phyloP scores from a whole-genome alignment of 164 flowering plant species.

The Taxillus chinensis region DNA sequence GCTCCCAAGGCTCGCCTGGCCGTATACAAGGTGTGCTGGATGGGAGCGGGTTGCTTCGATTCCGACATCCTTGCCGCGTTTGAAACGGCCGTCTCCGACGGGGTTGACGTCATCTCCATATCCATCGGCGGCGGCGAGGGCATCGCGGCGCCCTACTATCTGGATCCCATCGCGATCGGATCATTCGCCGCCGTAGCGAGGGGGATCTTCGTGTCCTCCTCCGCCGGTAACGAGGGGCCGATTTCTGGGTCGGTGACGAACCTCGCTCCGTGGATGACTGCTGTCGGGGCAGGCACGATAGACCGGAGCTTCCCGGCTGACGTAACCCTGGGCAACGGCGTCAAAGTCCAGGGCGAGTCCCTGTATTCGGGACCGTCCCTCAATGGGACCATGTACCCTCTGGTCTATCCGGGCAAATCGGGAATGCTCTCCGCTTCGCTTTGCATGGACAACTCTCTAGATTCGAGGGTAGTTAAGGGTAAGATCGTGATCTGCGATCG shows the following conservation, averaged over 20 bases:
- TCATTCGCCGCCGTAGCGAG: slow-evolving; percentile 50
- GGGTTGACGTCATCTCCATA: slow-evolving; percentile 83
- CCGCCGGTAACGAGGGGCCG: slow-evolving; percentile 83
- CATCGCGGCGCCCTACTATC: slow-evolving; percentile 56
- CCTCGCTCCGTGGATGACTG: slow-evolving; percentile 71
- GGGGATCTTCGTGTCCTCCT: slow-evolving; percentile 67
- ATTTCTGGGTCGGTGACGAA: slow-evolving; percentile 62
- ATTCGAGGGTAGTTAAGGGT: slow-evolving; percentile 39
- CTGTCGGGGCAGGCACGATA: slow-evolving; percentile 82
- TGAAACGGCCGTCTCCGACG: slow-evolving; percentile 75
- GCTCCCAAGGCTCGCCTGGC: slow-evolving; percentile 91
- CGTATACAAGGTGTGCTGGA: slow-evolving; percentile 91
- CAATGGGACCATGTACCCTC: slow-evolving; percentile 37
- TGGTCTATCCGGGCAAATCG: slow-evolving; percentile 61
- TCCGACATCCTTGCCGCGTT: slow-evolving; percentile 89
- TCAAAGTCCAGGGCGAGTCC: slow-evolving; percentile 52
- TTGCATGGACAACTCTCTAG: slow-evolving; percentile 69
- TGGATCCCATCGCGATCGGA: slow-evolving; percentile 79
- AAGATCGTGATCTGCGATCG: slow-evolving; percentile 81
- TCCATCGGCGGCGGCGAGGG: slow-evolving; percentile 87
- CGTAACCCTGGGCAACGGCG: slow-evolving; percentile 54
- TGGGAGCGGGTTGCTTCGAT: slow-evolving; percentile 68
- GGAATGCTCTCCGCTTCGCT: slow-evolving; percentile 49
- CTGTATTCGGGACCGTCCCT: slow-evolving; percentile 57
- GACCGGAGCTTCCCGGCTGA: slow-evolving; percentile 69